Evolutionary conservation across 345 rosid genomes (phyloP).

Genomic region (Lepidium didymum): DNA sequence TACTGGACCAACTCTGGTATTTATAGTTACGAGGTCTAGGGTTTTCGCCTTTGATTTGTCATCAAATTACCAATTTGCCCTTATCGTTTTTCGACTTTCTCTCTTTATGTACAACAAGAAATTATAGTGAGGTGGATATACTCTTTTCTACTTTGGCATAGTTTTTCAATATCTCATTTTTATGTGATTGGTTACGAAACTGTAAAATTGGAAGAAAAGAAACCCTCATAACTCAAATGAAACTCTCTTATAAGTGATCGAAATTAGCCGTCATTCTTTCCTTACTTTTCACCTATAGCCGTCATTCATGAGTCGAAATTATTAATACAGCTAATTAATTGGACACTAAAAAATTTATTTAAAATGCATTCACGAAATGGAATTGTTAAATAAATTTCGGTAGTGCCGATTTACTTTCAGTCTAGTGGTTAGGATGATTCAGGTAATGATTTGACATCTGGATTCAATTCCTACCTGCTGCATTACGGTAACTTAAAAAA

Average conservation of each 20-base stretch:
- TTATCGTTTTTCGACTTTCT: no score
- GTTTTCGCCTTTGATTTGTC: not conserved
- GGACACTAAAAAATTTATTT: not conserved
- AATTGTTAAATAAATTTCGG: not conserved
- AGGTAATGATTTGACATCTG: no score
- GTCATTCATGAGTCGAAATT: not conserved
- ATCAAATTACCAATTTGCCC: constrained; percentile 6
- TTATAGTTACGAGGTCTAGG: constrained; percentile 19
- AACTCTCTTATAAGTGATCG: no score
- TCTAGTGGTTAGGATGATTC: no score
- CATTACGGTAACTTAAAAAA: no score
- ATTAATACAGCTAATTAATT: not conserved
- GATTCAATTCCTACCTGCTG: no score
- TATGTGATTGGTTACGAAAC: not conserved
- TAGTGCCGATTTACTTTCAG: no score
- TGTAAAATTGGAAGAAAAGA: not conserved
- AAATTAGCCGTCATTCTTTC: not conserved
- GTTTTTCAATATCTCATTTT: not conserved
- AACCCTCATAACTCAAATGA: no score
- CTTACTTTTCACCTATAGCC: no score
- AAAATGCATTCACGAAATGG: not conserved
- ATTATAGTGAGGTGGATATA: no score
- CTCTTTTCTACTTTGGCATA: no score
- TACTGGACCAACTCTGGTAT: not conserved
- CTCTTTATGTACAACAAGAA: no score